A percentile compares a stretch with the other conserved stretches of the same genome.
These are phyloP conservation scores for Tephrocybe rancida DNA, from an alignment of 768 basidiomycete genomes.

Conservation along the genomic window DNA sequence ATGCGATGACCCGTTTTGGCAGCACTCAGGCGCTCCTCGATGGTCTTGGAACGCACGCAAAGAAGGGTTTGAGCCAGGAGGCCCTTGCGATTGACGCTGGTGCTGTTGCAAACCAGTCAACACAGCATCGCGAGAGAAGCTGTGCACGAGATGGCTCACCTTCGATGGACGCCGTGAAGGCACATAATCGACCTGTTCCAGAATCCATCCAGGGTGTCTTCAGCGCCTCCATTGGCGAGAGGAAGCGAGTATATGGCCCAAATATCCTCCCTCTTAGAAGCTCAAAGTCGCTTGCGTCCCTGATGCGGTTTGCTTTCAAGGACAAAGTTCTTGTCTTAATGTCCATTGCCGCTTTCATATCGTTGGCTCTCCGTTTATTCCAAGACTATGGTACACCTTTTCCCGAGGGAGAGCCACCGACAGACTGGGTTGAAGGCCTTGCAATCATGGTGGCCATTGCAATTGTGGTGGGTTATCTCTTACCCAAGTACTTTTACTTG, in stretches of 20 bases:
- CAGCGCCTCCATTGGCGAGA: slow-evolving; percentile 55
- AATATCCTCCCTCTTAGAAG: slow-evolving; percentile 75
- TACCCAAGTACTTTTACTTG: too few species aligned
- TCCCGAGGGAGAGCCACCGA: slow-evolving; percentile 62
- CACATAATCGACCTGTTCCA: slow-evolving; percentile 32
- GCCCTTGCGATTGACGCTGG: slow-evolving; percentile 14
- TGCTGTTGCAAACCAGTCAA: slow-evolving; percentile 14
- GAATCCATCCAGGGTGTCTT: slow-evolving; percentile 31
- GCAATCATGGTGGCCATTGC: slow-evolving; percentile 76
- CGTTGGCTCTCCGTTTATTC: slow-evolving; percentile 91
- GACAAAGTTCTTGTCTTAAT: slow-evolving; percentile 91
- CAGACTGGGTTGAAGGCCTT: slow-evolving; percentile 97
- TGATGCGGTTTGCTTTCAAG: slow-evolving; percentile 88
- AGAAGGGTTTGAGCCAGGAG: slow-evolving; percentile 44
- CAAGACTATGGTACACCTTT: slow-evolving; percentile 84
- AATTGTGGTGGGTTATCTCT: slow-evolving; percentile 67
- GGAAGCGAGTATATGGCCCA: slow-evolving; percentile 70
- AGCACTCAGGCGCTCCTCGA: slow-evolving; percentile 67
- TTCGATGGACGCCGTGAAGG: too few species aligned
- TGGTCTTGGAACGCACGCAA: slow-evolving; percentile 71
- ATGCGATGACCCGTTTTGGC: slow-evolving; percentile 66
- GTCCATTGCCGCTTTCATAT: slow-evolving; percentile 90
- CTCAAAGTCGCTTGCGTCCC: slow-evolving; percentile 66
- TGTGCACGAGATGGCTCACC: slow-evolving; percentile 24
- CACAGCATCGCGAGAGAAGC: slow-evolving; percentile 20